Percentiles rank a stretch among this genome's conserved stretches.
These are phyloP conservation scores for Nadsonia starkeyi-henricii DNA, from an alignment of 1,139 yeast species.

Conservation along the genomic window DNA sequence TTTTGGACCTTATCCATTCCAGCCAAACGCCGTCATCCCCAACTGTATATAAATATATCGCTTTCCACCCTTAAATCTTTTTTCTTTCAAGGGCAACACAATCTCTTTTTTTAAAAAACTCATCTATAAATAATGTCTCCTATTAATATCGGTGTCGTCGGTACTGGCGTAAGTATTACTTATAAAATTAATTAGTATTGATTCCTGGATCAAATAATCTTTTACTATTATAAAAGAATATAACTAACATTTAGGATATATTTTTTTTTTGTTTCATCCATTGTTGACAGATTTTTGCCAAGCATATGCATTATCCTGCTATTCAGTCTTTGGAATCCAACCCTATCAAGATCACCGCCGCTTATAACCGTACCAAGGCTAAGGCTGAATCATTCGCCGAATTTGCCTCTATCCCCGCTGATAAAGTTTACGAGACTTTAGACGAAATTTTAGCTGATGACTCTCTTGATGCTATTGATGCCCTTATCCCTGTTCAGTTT, in stretches of 20 bases:
- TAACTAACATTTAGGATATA: not conserved
- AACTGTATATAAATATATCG: too few species aligned
- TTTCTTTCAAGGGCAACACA: too few species aligned
- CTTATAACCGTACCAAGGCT: slow-evolving; percentile 66
- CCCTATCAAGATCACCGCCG: slow-evolving; percentile 33
- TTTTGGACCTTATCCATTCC: too few species aligned
- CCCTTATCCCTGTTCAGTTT: slow-evolving; percentile 71
- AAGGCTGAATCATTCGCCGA: slow-evolving; percentile 72
- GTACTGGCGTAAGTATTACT: not conserved
- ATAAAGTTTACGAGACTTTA: slow-evolving; percentile 48
- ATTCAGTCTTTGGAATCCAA: slow-evolving; percentile 31
- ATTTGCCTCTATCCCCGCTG: slow-evolving; percentile 36
- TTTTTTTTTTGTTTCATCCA: not conserved
- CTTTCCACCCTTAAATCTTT: too few species aligned
- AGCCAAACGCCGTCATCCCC: too few species aligned
- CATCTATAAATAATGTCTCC: not conserved
- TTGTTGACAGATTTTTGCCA: slow-evolving; percentile 59
- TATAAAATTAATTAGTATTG: too few species aligned
- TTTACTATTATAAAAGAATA: too few species aligned
- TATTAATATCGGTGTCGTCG: not conserved
- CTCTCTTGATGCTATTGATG: slow-evolving; percentile 62
- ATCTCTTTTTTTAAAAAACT: too few species aligned
- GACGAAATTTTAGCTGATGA: slow-evolving; percentile 54
- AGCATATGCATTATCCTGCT: slow-evolving; percentile 68
- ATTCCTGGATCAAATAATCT: too few species aligned